Percentiles rank a stretch among this genome's conserved stretches.
Evolutionary conservation across 1,139 yeast species (phyloP).

Genomic region (Taphrina populina): DNA sequence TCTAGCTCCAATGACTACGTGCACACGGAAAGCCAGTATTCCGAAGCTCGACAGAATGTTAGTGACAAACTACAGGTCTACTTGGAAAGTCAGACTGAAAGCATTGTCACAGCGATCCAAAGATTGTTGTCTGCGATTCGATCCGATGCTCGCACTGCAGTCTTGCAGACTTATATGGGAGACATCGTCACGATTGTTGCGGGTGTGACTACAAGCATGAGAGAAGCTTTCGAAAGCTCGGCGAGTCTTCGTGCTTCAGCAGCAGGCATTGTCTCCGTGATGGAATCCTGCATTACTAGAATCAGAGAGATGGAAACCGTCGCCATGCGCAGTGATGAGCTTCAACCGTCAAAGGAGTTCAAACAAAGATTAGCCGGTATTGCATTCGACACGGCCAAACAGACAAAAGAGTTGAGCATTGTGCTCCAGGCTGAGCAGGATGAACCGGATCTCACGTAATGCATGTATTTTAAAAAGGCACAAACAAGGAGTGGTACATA

Average conservation of each 20-base stretch:
- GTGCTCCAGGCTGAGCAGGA: constrained; percentile 17
- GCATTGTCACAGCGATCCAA: constrained; percentile 87
- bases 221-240: constrained; percentile 48
- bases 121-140: constrained; percentile 56
- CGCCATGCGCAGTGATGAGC: constrained; percentile 24
- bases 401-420: constrained; percentile 74
- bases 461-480: no score
- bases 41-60: not conserved
- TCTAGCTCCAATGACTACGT: not conserved
- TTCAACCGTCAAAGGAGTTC: constrained; percentile 67
- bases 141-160: constrained; percentile 60
- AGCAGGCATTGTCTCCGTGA: constrained; percentile 20
- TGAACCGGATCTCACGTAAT: constrained; percentile 11
- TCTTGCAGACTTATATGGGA: constrained; percentile 65
- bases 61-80: constrained; percentile 68
- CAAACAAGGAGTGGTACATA: no score
- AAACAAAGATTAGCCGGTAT: constrained; percentile 93
- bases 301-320: constrained; percentile 22
- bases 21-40: no score
- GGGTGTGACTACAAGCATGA: constrained; percentile 89
- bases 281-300: constrained; percentile 27
- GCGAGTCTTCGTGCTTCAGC: constrained; percentile 12
- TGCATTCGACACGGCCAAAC: constrained; percentile 92
- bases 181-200: constrained; percentile 74
- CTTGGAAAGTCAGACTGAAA: constrained; percentile 89